Base-by-base conservation (phyloP, 2,329 filamentous ascomycete genomes). In the Neofusicoccum sp. region DNA sequence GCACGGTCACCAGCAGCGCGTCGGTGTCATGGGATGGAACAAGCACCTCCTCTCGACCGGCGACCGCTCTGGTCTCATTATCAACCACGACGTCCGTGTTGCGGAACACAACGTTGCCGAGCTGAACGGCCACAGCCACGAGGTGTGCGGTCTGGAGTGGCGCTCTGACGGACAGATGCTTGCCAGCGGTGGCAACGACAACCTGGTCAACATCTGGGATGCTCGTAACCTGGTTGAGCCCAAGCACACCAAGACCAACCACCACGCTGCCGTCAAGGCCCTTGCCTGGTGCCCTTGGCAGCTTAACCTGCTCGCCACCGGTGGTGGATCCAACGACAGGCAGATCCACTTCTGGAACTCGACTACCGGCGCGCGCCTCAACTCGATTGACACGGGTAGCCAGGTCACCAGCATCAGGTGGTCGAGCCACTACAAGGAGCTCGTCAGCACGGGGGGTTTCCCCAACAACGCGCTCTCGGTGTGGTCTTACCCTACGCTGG, bases 341-440 rank as follows among this genome's bases (percentile, higher is more conserved):
- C 90, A 97, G 79, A 99, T 99, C 77, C 95, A 99, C 82, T 99
- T 99, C 86, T 99, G 95, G 95, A 99, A 99, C 84, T 96, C 93
- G 48, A 98, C 95, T 24, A 96, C 93, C 4, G 95, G 95, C 63
- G 93, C 95, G 58, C 90, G 95, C 69, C 93, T 96, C 80, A 99
- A 99, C 87, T 96, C 91, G 84, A 98, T 99, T 76, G 93, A 98
- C 76, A 98, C 95, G 41, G 95, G 95, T 63, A 96, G 92, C 48
- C 95, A 99, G 78, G 96, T 99, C 61, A 99, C 95, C 67, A 95
- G 90, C 69, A 86, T 99, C 61, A 89, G 92, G 70, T 99, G 95
- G 95, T 96, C 91, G 83, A 91, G 92, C 64, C 89, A 91, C 78
- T 96, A 98, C 84, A 93, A 95, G 68, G 95, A 99, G 84, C 95